A percentile compares a stretch with the other conserved stretches of the same genome.
These are phyloP conservation scores for Friedmanniomyces simplex DNA, from an alignment of 495 filamentous ascomycete species.

Conservation along the genomic window DNA sequence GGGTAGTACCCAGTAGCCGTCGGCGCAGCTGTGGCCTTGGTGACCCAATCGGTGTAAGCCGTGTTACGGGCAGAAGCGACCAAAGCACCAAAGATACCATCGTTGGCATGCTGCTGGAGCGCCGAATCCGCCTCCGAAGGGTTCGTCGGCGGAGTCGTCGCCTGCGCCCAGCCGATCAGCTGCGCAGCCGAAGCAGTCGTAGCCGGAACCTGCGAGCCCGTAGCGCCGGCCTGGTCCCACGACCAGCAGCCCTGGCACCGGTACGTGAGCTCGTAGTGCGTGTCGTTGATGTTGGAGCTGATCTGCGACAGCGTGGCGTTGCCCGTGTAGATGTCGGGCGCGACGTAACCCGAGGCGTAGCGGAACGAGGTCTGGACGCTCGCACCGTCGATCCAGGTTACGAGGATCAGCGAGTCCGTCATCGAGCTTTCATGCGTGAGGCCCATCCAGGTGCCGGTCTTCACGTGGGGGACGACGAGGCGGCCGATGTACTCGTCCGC, in stretches of 20 bases:
- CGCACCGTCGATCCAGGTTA: constrained; percentile 44
- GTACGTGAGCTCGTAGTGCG: constrained; percentile 48
- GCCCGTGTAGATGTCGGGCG: constrained; percentile 48
- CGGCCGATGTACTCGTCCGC: constrained; percentile 51
- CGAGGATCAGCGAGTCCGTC: constrained; percentile 47
- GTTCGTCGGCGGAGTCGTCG: constrained; percentile 27
- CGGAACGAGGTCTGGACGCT: constrained; percentile 46
- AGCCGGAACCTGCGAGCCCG: constrained; percentile 29
- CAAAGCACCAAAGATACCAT: constrained; percentile 36
- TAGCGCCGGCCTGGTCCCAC: constrained; percentile 45
- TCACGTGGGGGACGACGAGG: constrained; percentile 23
- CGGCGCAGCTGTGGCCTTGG: constrained; percentile 28
- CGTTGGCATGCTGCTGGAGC: constrained; percentile 37
- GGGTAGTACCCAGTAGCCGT: constrained; percentile 8
- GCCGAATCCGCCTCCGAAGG: constrained; percentile 28
- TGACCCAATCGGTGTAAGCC: constrained; percentile 42
- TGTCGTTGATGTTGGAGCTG: constrained; percentile 42
- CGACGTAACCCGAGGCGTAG: constrained; percentile 47
- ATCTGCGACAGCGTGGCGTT: constrained; percentile 48
- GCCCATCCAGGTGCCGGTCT: constrained; percentile 44
- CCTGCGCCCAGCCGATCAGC: constrained; percentile 40
- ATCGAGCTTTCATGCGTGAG: constrained; percentile 48
- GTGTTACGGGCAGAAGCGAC: constrained; percentile 36
- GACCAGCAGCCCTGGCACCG: constrained; percentile 52
- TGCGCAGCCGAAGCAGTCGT: constrained; percentile 14